These are phyloP conservation scores for Colletotrichum coccodes DNA, from an alignment of 2,329 filamentous ascomycete genomes.

Conservation along the genomic window DNA sequence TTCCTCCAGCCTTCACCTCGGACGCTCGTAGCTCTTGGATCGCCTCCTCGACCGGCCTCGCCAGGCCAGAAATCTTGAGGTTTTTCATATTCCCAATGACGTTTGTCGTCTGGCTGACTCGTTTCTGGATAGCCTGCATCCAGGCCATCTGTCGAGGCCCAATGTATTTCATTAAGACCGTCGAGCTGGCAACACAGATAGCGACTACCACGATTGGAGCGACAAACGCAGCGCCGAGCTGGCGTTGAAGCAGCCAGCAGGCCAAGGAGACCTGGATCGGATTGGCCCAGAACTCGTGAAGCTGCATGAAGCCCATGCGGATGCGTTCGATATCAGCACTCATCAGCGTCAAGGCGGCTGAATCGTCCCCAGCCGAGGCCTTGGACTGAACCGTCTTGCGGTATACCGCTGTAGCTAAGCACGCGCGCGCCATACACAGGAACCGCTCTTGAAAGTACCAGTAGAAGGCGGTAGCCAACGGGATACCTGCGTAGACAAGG, in stretches of 20 bases:
- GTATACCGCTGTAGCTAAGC: not conserved
- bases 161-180: not conserved
- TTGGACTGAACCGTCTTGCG: not conserved
- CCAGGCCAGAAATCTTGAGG: slow-evolving; percentile 49
- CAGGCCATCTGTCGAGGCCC: slow-evolving; percentile 32
- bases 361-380: slow-evolving; percentile 42
- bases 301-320: slow-evolving; percentile 36
- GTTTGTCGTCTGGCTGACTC: slow-evolving; percentile 38
- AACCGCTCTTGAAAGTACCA: not conserved
- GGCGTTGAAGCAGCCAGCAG: not conserved
- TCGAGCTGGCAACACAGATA: not conserved
- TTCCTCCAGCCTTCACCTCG: slow-evolving; percentile 42
- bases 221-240: not conserved
- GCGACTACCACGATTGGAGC: not conserved
- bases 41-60: slow-evolving; percentile 38
- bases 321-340: slow-evolving; percentile 57
- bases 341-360: slow-evolving; percentile 57
- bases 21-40: slow-evolving; percentile 45
- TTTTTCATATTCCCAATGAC: slow-evolving; percentile 49
- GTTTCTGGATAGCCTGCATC: slow-evolving; percentile 36
- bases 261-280: not conserved
- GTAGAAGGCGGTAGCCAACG: no score
- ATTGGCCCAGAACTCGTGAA: not conserved
- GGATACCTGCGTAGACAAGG: no score
- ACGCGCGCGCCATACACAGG: not conserved